Evolutionary conservation across 345 rosid species (phyloP), one percentile per base, ranked within the genome.

Genomic region (Acer yangbiense): DNA sequence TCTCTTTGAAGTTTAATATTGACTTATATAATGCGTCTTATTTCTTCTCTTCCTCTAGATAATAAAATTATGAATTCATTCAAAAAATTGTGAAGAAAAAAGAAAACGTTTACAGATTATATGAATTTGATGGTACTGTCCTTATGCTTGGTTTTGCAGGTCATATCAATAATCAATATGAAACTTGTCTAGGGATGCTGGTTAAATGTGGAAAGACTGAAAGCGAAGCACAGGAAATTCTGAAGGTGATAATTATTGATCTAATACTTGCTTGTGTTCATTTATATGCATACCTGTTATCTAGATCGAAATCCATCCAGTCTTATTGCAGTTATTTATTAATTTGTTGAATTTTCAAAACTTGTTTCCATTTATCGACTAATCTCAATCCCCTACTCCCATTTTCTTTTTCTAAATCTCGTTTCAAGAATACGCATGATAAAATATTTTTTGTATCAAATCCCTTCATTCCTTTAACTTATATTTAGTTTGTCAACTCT

Each of bases 101-200:
- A 73, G 68, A 14, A 50, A 25, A 68, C 60, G 12, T 12, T 11
- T 46, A 71, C 63, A 44, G 32, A 41, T 77, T 65, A 62, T 58
- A 4, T 70, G 57, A 62, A 39, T 43, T 43, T 73, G 55, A 27
- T 20, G 25, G 25, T 55, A 35, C 18, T 20, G n/a, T 9, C 18
- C 2, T 13, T 23, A 17, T 60, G 76, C 12, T 75, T 57, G 17
- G 21, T 73, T 70, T 81, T 75, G 74, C 90, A 95, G 97, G 99
- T 80, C 97, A 92, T 88, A 60, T 68, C 25, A 82, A 69, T 63
- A 92, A 95, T 82, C 96, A 83, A 79, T 84, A 89, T 73, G 80
- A 81, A 70, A 88, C 96, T 81, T 95, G 99, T 84, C 76, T 92
- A 65, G 92, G 97, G 96, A 87, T 81, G 88, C 86, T 93, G 76